Evolutionary conservation across 2,329 filamentous ascomycete genomes (phyloP).

Genomic region (Penicillium thymicola): DNA sequence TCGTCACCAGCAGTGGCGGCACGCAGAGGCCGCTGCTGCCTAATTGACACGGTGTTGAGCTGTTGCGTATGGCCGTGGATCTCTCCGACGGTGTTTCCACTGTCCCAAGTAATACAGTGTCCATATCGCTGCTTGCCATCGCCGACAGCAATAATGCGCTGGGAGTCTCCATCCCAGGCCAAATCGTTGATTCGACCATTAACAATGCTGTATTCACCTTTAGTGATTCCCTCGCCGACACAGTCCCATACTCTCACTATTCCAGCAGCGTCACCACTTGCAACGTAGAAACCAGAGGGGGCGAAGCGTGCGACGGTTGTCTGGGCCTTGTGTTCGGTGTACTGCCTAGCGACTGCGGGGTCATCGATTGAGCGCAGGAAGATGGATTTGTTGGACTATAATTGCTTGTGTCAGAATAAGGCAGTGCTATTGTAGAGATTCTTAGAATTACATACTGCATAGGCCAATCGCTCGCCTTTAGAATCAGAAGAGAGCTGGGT

Average conservation of each 20-base stretch:
- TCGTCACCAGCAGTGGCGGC: conserved; percentile 92
- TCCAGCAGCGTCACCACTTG: conserved; percentile 83
- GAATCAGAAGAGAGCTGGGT: conserved; percentile 84
- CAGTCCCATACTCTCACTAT: conserved; percentile 88
- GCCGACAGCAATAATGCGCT: conserved; percentile 92
- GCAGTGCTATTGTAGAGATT: not conserved
- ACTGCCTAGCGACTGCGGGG: conserved; percentile 79
- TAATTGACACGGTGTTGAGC: conserved; percentile 87
- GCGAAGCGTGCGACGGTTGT: conserved; percentile 93
- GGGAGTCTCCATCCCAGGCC: conserved; percentile 95
- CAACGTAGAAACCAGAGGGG: conserved; percentile 91
- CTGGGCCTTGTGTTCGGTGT: conserved; percentile 81
- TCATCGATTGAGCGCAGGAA: conserved; percentile 94
- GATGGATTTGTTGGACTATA: conserved; percentile 88
- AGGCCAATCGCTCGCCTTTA: conserved; percentile 88
- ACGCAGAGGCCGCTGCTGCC: conserved; percentile 83
- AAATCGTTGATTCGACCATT: conserved; percentile 93
- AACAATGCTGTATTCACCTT: conserved; percentile 92
- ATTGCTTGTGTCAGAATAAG: conserved; percentile 1
- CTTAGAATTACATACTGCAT: conserved; percentile 64
- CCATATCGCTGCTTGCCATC: conserved; percentile 92
- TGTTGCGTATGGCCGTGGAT: conserved; percentile 86
- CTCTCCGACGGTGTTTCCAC: conserved; percentile 93
- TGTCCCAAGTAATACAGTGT: conserved; percentile 91
- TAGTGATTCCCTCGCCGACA: conserved; percentile 80